Percentiles rank a stretch among this genome's conserved stretches.
phyloP scores from a whole-genome alignment of 805 yeast genomes.

The Saturnispora sekii region DNA sequence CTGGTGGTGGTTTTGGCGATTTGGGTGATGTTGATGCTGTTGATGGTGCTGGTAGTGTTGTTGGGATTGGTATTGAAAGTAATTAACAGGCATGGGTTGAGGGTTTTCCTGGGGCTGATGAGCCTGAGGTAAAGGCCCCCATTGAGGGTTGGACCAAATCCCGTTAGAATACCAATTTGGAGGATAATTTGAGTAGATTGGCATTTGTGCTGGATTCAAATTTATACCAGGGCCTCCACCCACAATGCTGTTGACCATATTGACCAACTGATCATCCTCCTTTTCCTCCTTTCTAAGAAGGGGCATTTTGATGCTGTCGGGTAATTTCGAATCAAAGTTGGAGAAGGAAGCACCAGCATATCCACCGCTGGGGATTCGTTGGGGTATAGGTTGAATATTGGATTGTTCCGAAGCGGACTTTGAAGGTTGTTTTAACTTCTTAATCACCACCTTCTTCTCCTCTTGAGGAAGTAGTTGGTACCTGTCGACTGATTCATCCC shows the following conservation, averaged over 20 bases:
- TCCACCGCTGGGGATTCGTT: constrained; percentile 1
- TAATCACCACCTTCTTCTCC: background rate
- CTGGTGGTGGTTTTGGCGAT: background rate
- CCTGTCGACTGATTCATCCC: constrained; percentile 1
- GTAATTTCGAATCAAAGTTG: constrained; percentile 8
- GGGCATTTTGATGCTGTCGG: constrained; percentile 8
- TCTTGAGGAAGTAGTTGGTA: background rate
- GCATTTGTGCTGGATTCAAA: background rate
- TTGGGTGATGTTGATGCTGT: background rate
- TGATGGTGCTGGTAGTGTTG: background rate
- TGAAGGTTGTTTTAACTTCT: background rate
- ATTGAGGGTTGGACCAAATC: background rate
- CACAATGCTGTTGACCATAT: constrained; percentile 3
- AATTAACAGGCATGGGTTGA: background rate
- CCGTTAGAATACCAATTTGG: constrained; percentile 2
- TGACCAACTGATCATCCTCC: constrained; percentile 4
- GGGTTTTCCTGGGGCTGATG: background rate
- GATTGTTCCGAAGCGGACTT: background rate
- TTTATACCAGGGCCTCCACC: background rate
- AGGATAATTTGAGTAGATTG: constrained; percentile 5
- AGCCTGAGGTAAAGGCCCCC: background rate
- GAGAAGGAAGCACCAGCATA: constrained; percentile 14
- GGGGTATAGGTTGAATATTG: background rate
- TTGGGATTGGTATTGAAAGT: background rate
- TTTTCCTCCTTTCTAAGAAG: constrained; percentile 10